These are phyloP conservation scores for Tylopilus subfusipes DNA, from an alignment of 768 basidiomycete species.

Conservation along the genomic window DNA sequence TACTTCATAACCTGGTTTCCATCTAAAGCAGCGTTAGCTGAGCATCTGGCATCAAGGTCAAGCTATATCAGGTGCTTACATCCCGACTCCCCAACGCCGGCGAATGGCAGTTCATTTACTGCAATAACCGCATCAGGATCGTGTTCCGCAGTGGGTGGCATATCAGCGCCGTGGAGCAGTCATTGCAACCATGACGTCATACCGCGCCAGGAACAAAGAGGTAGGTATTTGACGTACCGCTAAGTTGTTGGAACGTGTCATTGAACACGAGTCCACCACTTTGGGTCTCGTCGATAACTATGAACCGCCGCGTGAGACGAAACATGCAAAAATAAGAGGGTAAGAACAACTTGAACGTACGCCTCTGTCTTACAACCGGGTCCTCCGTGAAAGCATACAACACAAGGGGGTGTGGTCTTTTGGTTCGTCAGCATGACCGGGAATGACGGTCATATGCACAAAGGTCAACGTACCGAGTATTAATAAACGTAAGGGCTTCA, in stretches of 20 bases:
- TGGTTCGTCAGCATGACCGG: slow-evolving; percentile 3
- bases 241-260: slow-evolving; percentile 55
- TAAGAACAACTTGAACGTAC: slow-evolving; percentile 31
- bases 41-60: background rate
- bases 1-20: slow-evolving; percentile 51
- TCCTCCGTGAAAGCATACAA: slow-evolving; percentile 62
- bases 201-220: background rate
- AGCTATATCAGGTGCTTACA: slow-evolving; percentile 38
- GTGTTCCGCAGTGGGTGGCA: background rate
- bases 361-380: slow-evolving; percentile 35
- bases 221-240: slow-evolving; percentile 33
- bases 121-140: background rate
- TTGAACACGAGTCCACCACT: slow-evolving; percentile 59
- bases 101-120: slow-evolving; percentile 46
- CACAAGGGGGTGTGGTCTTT: slow-evolving; percentile 56
- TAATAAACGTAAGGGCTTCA: slow-evolving; percentile 55
- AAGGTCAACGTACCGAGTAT: slow-evolving; percentile 39
- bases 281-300: slow-evolving; percentile 53
- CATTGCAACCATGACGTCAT: slow-evolving; percentile 12
- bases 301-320: background rate
- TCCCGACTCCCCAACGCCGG: slow-evolving; percentile 61
- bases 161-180: slow-evolving; percentile 10
- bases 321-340: background rate
- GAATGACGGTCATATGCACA: background rate
- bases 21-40: slow-evolving; percentile 34